Evolutionary conservation across 352 stramenopile genomes (phyloP).

Genomic region (Phytophthora gonapodyides): DNA sequence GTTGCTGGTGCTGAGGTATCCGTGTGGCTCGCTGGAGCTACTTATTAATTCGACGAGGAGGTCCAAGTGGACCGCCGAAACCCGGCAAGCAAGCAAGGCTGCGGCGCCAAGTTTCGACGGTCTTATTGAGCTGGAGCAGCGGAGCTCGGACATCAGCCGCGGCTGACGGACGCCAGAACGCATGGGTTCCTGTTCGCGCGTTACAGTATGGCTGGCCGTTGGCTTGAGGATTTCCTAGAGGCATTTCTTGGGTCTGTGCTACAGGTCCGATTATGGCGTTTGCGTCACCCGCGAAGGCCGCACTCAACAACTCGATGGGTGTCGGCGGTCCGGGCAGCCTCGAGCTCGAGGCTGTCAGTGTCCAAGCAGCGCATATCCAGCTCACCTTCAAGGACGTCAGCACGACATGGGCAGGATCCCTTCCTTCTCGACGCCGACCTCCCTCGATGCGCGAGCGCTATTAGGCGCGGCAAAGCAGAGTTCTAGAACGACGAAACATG

Average conservation of each 20-base stretch:
- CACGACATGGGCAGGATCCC: slow-evolving; percentile 1
- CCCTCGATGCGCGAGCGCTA: no score
- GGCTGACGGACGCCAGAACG: no score
- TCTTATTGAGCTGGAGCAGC: no score
- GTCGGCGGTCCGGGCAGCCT: slow-evolving; percentile 8
- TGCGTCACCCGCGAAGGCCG: slow-evolving; percentile 1
- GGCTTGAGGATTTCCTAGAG: no score
- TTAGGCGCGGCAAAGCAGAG: background rate
- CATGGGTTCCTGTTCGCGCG: no score
- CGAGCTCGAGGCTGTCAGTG: slow-evolving; percentile 10
- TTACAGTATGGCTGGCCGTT: no score
- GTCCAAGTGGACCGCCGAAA: slow-evolving; percentile 3
- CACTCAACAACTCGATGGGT: slow-evolving; percentile 16
- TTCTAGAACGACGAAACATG: slow-evolving; percentile 8
- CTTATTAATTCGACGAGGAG: background rate
- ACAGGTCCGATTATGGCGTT: slow-evolving; percentile 3
- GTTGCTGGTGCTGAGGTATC: background rate
- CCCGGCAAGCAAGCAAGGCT: slow-evolving; percentile 1
- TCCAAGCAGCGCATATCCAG: slow-evolving; percentile 18
- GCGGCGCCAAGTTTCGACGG: no score
- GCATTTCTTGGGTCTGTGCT: no score
- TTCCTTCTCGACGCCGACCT: background rate
- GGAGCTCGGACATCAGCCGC: no score
- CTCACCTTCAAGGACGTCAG: slow-evolving; percentile 20
- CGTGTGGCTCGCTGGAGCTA: no score